A percentile compares a stretch with the other conserved stretches of the same genome.
phyloP scores from a whole-genome alignment of 2,329 filamentous ascomycete genomes.

The Chrysoporthe cubensis region DNA sequence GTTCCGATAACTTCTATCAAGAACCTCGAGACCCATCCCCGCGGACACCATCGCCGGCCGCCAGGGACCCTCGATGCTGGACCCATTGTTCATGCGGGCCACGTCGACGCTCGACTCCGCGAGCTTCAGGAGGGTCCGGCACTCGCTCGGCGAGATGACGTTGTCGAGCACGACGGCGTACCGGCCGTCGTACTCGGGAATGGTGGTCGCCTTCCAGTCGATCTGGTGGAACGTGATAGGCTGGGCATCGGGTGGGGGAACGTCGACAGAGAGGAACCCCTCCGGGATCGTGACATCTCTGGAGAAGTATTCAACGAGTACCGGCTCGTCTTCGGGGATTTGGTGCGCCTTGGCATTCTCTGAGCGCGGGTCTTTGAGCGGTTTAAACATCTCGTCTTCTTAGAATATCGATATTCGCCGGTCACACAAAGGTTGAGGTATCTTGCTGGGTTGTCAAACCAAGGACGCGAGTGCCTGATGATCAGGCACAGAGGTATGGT shows the following conservation, averaged over 20 bases:
- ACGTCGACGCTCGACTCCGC: constrained; percentile 59
- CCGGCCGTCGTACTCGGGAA: constrained; percentile 56
- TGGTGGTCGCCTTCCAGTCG: constrained; percentile 53
- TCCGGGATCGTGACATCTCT: constrained; percentile 45
- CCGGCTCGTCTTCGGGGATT: constrained; percentile 21
- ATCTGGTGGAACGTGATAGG: constrained; percentile 53
- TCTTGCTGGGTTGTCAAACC: neutral
- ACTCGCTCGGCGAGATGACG: constrained; percentile 67
- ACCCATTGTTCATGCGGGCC: constrained; percentile 28
- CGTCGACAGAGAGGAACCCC: constrained; percentile 47
- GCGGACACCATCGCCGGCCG: constrained; percentile 70
- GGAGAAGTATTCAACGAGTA: constrained; percentile 35
- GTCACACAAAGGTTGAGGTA: neutral
- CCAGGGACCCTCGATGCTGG: constrained; percentile 53
- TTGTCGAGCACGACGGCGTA: constrained; percentile 69
- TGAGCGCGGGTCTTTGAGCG: constrained; percentile 22
- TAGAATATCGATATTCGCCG: neutral
- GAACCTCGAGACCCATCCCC: constrained; percentile 62
- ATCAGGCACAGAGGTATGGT: neutral
- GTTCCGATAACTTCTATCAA: constrained; percentile 63
- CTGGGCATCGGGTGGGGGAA: constrained; percentile 45
- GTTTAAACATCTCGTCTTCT: constrained; percentile 16
- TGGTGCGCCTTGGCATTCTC: constrained; percentile 16
- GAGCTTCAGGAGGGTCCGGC: constrained; percentile 54
- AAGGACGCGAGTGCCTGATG: neutral